A percentile compares a stretch with the other conserved stretches of the same genome.
Conservation (phyloP, 768 basidiomycete species). For the Strobilomyces echinocephalus region DNA sequence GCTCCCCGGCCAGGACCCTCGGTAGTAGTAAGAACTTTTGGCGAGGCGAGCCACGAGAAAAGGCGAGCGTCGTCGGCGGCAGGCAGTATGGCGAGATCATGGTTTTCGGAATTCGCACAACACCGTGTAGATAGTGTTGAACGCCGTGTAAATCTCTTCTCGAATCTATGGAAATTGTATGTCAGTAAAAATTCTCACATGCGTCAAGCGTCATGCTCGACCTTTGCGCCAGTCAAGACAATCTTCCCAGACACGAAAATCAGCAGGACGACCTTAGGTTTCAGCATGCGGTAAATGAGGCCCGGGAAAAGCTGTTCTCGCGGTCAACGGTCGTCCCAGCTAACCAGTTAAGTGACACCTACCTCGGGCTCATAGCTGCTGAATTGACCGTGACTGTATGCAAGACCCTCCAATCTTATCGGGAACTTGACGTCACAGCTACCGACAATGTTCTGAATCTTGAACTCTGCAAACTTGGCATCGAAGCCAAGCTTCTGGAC, state of each 20-base stretch:
- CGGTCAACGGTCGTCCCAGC: not conserved
- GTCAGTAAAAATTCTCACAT: not conserved
- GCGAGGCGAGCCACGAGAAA: not conserved
- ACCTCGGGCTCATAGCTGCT: conserved; percentile 98
- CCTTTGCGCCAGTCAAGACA: conserved; percentile 98
- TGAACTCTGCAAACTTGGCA: conserved; percentile 98
- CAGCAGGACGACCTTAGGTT: conserved; percentile 96
- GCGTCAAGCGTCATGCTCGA: conserved; percentile 32
- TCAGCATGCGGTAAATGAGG: conserved; percentile 98
- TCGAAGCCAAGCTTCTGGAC: conserved; percentile 99
- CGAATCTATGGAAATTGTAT: conserved; percentile 57
- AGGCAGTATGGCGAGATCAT: conserved; percentile 21
- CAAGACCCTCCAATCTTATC: conserved; percentile 93
- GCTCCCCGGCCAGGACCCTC: conserved; percentile 30
- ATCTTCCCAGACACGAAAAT: conserved; percentile 99
- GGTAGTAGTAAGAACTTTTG: conserved; percentile 23
- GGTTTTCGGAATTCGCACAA: conserved; percentile 93
- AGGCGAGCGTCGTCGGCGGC: conserved; percentile 1
- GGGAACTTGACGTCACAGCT: conserved; percentile 99
- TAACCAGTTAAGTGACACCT: conserved; percentile 24
- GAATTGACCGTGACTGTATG: conserved; percentile 97
- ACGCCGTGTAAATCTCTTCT: conserved; percentile 99
- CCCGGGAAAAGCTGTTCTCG: conserved; percentile 85
- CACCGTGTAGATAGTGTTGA: conserved; percentile 99
- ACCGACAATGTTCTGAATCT: conserved; percentile 99